Conservation (phyloP, 129 eudicot species). For the Scalesia atractyloides region DNA sequence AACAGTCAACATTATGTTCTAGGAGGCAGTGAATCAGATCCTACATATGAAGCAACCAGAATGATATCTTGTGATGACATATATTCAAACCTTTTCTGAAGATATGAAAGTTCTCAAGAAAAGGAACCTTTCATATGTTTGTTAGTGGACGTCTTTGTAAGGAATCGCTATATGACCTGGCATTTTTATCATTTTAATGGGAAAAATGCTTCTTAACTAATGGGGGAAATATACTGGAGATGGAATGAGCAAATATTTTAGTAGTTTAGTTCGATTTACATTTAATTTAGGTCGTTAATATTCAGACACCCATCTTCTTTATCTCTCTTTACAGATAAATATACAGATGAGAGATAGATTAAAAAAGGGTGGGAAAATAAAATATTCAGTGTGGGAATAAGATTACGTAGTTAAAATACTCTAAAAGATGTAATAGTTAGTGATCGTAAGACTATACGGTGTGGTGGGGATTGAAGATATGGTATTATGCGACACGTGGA, state of each 20-base stretch:
- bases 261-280: background rate
- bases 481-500: no score
- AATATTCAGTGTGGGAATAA: no score
- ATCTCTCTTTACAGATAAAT: no score
- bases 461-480: no score
- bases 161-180: slow-evolving; percentile 1
- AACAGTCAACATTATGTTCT: background rate
- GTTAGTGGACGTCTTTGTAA: slow-evolving; percentile 6
- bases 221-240: background rate
- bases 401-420: no score
- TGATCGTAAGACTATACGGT: no score
- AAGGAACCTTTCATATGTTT: background rate
- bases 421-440: no score
- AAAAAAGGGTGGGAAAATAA: no score
- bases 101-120: background rate
- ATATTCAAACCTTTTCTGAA: background rate
- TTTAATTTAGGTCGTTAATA: no score
- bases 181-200: background rate
- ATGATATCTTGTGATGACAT: background rate
- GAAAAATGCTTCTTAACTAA: background rate
- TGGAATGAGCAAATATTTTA: background rate
- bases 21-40: background rate
- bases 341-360: no score
- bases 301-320: no score
- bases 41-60: background rate